A percentile compares a stretch with the other conserved stretches of the same genome.
phyloP scores from a whole-genome alignment of 805 yeast species.

The Lachancea sp. region DNA sequence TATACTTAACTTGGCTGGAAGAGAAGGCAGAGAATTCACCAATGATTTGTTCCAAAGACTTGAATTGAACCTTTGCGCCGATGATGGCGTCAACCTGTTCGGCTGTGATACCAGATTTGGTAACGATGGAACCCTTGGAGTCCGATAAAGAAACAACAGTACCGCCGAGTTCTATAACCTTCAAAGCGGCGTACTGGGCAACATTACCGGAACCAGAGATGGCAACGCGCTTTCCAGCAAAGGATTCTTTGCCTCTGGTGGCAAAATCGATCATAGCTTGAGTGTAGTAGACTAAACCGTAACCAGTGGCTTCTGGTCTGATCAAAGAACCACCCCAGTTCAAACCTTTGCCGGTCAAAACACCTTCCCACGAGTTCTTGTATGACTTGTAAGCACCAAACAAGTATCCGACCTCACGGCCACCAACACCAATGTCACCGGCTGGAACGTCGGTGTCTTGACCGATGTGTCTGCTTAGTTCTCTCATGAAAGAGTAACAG shows the following conservation, averaged over 20 bases:
- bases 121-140: constrained; percentile 83
- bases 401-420: constrained; percentile 84
- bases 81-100: constrained; percentile 72
- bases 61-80: constrained; percentile 74
- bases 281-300: constrained; percentile 93
- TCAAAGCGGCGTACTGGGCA: constrained; percentile 97
- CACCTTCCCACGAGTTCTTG: constrained; percentile 94
- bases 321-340: constrained; percentile 98
- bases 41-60: constrained; percentile 63
- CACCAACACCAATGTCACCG: constrained; percentile 98
- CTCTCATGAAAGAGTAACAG: constrained; percentile 93
- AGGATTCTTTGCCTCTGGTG: constrained; percentile 78
- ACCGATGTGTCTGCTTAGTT: constrained; percentile 93
- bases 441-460: constrained; percentile 98
- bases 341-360: constrained; percentile 95
- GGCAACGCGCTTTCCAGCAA: constrained; percentile 90
- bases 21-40: constrained; percentile 53
- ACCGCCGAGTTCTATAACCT: constrained; percentile 95
- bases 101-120: constrained; percentile 73
- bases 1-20: constrained; percentile 60
- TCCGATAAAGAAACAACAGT: constrained; percentile 90
- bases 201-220: constrained; percentile 98
- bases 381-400: constrained; percentile 94
- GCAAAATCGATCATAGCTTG: constrained; percentile 97
- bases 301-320: constrained; percentile 99